Evolutionary conservation across 768 basidiomycete genomes (phyloP), one percentile per base, ranked within the genome.

Genomic region (Podaxis carcinomalis): DNA sequence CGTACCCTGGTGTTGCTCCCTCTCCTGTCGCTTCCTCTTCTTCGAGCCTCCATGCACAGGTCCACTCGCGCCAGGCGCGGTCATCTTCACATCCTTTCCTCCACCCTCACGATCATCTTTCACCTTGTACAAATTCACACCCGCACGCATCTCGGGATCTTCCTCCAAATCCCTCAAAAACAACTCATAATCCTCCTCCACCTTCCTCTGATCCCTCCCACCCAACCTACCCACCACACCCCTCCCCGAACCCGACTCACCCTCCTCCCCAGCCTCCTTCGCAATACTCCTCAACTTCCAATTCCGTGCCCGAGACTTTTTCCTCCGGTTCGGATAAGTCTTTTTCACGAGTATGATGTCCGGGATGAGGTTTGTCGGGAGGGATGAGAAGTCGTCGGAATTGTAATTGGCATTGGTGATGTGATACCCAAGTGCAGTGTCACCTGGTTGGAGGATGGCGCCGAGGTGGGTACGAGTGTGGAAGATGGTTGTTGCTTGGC

Each of bases 401-500:
- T 98, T 99, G 82, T 89, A 97, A 78, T 99, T 99, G 63, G 89
- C 77, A 62, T 90, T 87, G 7, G 88, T 88, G 62, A 98, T 82
- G 73, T 90, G 86, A 78, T 93, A 99, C 0, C 97, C 97, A 56
- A 98, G 76, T 32, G 84, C 95, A 1, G 94, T 87, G 72, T 98
- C 97, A 25, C 97, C 97, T 0, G 97, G 95, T 69, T 98, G 96
- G 19, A 98, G 81, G 62, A 82, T 80, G 14, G 85, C 90, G 56
- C 97, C 97, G 46, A 99, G 87, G 68, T 99, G 97, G 16, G 97
- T 98, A 37, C 96, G 90, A 13, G 96, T 97, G 75, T 98, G 95
- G 77, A 85, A 93, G 63, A 96, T 97, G 66, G 89, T 89, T 67
- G 87, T 92, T 51, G 82, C 75, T 10, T 75, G 70, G 4, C 85